Base-by-base conservation (phyloP, 2,329 filamentous ascomycete genomes). In the Aspergillus piperis region DNA sequence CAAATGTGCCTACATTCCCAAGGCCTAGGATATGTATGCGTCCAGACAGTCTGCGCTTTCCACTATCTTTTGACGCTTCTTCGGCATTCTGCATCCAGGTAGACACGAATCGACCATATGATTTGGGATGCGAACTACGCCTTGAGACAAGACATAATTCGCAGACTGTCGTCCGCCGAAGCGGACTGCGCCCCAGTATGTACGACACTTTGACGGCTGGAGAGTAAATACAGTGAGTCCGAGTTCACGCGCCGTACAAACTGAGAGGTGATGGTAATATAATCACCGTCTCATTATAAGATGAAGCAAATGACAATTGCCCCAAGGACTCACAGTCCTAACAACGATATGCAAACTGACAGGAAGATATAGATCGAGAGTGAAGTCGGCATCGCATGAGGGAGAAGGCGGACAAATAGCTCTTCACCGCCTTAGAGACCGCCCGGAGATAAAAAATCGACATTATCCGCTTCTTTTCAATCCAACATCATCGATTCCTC, bases 1-100 rank as follows among this genome's bases (percentile, higher is more conserved):
- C 86, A 19, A 96, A 83, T 49, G 86, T 86, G 13, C 92, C 91
- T 8, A 96, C 81, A 70, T 91, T 94, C 27, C 92, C 92, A 5
- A 89, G 72, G 5, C 92, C 92, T 5, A 96, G 78, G 55, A 96
- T 82, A 70, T 93, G 86, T 54, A 68, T 68, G 54, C 64, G 64
- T 61, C 79, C 75, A 6, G 73, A 73, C 41, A 76, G 58, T 36
- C 65, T 64, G 36, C 61, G 62, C 17, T 62, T 66, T 15, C 62
- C 59, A n/a, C 64, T 58, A 11, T 65, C 63, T 27, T 54, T 54
- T 7, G 68, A 63, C 51, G 62, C 39, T 27, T 72, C 68, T 11
- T 70, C 62, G 23, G 57, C 59, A 42, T 73, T 67, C 54, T 73
- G 69, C 51, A 65, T 63, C 68, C 69, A 73, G 50, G 70, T 70